Evolutionary conservation across 1,284 basidiomycete species (phyloP).

Genomic region (Tilletiaria anomala): DNA sequence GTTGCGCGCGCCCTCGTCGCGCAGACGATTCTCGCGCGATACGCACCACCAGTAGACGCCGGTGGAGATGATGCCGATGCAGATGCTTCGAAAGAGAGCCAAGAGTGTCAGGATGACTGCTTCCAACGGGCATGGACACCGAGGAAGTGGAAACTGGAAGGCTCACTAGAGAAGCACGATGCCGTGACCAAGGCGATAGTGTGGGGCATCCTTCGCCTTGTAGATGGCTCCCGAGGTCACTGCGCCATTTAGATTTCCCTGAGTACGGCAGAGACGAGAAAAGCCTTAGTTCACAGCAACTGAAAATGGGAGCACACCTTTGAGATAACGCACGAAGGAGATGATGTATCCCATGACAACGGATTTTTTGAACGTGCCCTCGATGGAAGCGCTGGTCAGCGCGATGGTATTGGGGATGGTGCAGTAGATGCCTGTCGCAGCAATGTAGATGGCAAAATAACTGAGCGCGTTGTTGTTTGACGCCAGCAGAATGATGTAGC

Average conservation of each 20-base stretch:
- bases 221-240: conserved; percentile 54
- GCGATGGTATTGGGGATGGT: conserved; percentile 57
- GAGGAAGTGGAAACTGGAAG: too few species aligned
- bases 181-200: conserved; percentile 55
- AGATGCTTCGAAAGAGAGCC: conserved; percentile 42
- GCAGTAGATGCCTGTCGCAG: conserved; percentile 48
- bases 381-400: conserved; percentile 58
- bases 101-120: neutral
- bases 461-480: conserved; percentile 46
- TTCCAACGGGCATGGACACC: neutral
- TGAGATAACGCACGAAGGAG: conserved; percentile 23
- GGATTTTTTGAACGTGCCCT: conserved; percentile 60
- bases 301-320: neutral
- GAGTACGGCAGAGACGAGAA: conserved; percentile 16
- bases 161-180: conserved; percentile 60
- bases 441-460: conserved; percentile 56
- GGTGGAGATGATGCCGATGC: conserved; percentile 50
- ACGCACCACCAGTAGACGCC: conserved; percentile 45
- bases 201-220: conserved; percentile 52
- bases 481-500: conserved; percentile 55
- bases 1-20: conserved; percentile 53
- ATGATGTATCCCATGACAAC: conserved; percentile 58
- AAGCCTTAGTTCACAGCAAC: neutral
- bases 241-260: conserved; percentile 44
- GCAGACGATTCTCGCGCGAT: conserved; percentile 50